Evolutionary conservation across 495 filamentous ascomycete species (phyloP).

Genomic region (Hypoxylon trugodes): DNA sequence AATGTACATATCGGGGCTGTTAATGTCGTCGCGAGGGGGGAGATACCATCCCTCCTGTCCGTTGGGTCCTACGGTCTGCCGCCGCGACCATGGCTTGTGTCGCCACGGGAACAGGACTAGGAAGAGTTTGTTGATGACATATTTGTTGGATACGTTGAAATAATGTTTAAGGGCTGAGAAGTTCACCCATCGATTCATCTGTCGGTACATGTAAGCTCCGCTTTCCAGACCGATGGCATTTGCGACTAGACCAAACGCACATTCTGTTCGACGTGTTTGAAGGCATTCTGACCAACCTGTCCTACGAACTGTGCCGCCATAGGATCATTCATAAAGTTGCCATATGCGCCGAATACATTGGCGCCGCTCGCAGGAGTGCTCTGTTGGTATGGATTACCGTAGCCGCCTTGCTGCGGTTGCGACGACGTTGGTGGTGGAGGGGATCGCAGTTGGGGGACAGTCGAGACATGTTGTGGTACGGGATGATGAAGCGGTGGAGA

Average conservation of each 20-base stretch:
- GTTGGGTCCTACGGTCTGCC: constrained; percentile 66
- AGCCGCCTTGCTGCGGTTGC: constrained; percentile 73
- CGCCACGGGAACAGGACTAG: constrained; percentile 97
- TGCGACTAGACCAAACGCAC: constrained; percentile 52
- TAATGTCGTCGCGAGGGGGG: constrained; percentile 95
- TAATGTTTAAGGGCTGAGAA: constrained; percentile 94
- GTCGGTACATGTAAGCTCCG: constrained; percentile 9
- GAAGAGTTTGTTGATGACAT: constrained; percentile 82
- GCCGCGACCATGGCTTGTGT: constrained; percentile 94
- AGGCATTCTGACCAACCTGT: constrained; percentile 90
- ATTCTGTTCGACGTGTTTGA: constrained; percentile 90
- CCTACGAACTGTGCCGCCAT: constrained; percentile 92
- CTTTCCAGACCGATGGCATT: not conserved
- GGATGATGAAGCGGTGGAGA: constrained; percentile 98
- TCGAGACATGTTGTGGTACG: constrained; percentile 97
- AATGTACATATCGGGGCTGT: constrained; percentile 99
- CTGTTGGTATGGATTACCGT: constrained; percentile 81
- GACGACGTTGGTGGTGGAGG: constrained; percentile 81
- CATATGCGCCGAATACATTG: constrained; percentile 75
- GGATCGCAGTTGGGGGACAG: constrained; percentile 97
- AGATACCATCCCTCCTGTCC: constrained; percentile 87
- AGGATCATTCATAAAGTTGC: constrained; percentile 92
- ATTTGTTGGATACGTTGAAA: constrained; percentile 95
- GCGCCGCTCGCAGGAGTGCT: constrained; percentile 56
- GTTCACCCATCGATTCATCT: constrained; percentile 95